These are phyloP conservation scores for Talaromyces sp. DNA, from an alignment of 2,329 filamentous ascomycete species.

Conservation along the genomic window DNA sequence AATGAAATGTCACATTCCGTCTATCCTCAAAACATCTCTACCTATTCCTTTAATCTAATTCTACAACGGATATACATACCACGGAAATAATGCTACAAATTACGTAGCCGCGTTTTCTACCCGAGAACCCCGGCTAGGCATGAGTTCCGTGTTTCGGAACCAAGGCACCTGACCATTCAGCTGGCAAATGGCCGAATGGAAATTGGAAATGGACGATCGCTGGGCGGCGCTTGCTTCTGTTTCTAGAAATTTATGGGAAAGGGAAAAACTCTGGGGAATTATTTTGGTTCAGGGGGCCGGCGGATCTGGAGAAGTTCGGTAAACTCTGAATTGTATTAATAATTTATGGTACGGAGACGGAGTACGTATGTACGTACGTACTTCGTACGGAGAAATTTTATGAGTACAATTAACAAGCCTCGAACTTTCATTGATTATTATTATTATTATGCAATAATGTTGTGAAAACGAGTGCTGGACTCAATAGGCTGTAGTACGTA, in stretches of 20 bases:
- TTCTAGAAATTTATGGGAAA: not conserved
- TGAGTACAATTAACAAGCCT: not conserved
- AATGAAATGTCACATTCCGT: no score
- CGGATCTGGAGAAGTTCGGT: not conserved
- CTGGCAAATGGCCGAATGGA: not conserved
- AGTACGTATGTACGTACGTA: not conserved
- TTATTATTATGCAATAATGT: not conserved
- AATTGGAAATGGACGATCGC: not conserved
- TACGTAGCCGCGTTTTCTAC: not conserved
- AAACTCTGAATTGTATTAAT: not conserved
- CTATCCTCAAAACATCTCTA: not conserved
- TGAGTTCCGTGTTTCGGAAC: not conserved
- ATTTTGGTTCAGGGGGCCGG: not conserved
- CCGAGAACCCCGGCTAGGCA: not conserved
- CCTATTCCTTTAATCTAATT: not conserved
- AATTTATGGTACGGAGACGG: not conserved
- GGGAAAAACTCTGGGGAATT: not conserved
- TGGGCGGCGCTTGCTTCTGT: not conserved
- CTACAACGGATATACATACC: not conserved
- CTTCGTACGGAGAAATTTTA: not conserved
- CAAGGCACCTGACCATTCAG: not conserved
- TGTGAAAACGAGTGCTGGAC: not conserved
- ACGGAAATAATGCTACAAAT: not conserved
- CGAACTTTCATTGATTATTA: not conserved
- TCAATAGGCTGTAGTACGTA: not conserved